Percentiles rank a stretch among this genome's conserved stretches.
These are phyloP conservation scores for Alternaria novae-zelandiae DNA, from an alignment of 2,329 filamentous ascomycete genomes.

Conservation along the genomic window DNA sequence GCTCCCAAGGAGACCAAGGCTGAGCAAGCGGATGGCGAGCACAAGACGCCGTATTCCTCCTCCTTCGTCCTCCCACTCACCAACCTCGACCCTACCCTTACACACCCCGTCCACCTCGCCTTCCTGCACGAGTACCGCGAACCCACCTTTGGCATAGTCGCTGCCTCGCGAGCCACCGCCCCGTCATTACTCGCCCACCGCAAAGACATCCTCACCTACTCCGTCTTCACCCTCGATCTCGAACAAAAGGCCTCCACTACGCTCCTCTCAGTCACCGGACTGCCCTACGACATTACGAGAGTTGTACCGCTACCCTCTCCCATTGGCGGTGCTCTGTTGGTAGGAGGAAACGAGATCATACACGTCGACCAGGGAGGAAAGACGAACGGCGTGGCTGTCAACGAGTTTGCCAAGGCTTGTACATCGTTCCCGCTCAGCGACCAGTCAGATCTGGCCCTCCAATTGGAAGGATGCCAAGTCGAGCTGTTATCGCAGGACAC, in stretches of 20 bases:
- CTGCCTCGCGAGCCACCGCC: slow-evolving; percentile 76
- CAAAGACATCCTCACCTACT: slow-evolving; percentile 86
- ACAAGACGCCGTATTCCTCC: slow-evolving; percentile 76
- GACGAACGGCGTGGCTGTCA: slow-evolving; percentile 89
- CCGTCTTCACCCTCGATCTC: slow-evolving; percentile 92
- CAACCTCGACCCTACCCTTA: slow-evolving; percentile 82
- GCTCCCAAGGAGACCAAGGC: slow-evolving; percentile 51
- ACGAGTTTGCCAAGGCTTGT: slow-evolving; percentile 81
- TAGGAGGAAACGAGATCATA: slow-evolving; percentile 89
- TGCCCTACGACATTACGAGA: slow-evolving; percentile 86
- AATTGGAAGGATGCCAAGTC: slow-evolving; percentile 80
- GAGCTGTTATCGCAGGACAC: slow-evolving; percentile 77
- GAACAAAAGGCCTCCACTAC: slow-evolving; percentile 93
- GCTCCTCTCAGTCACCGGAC: slow-evolving; percentile 80
- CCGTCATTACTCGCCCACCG: slow-evolving; percentile 74
- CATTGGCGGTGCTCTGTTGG: slow-evolving; percentile 83
- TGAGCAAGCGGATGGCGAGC: slow-evolving; percentile 42
- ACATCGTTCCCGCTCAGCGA: slow-evolving; percentile 87
- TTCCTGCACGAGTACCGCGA: slow-evolving; percentile 98
- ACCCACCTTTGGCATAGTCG: slow-evolving; percentile 94
- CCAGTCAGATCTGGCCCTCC: slow-evolving; percentile 79
- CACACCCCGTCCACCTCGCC: slow-evolving; percentile 87
- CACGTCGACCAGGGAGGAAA: slow-evolving; percentile 97
- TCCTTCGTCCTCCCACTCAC: slow-evolving; percentile 94
- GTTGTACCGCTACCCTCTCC: slow-evolving; percentile 84